These are phyloP conservation scores for Botryotinia globosa DNA, from an alignment of 2,329 filamentous ascomycete species.

Conservation along the genomic window DNA sequence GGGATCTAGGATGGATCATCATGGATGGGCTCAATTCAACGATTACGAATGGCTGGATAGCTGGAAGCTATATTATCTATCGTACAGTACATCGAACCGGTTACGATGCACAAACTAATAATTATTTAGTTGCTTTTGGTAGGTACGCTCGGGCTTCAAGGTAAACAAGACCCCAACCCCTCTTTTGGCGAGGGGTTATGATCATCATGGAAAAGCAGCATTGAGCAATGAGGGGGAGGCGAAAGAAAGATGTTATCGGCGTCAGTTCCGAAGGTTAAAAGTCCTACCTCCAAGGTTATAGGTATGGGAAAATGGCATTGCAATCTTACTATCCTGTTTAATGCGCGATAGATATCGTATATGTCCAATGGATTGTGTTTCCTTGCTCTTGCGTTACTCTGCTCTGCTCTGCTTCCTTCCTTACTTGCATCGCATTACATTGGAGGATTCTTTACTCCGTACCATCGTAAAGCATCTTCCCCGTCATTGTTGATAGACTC, in stretches of 20 bases:
- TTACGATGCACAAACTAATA: not conserved
- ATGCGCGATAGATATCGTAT: not conserved
- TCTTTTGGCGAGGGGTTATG: constrained; percentile 1
- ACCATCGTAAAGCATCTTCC: not conserved
- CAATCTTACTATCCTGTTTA: not conserved
- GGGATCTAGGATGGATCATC: not conserved
- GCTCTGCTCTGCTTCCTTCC: not conserved
- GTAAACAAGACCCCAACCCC: constrained; percentile 1
- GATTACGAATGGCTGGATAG: not conserved
- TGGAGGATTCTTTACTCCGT: not conserved
- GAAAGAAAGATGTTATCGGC: not conserved
- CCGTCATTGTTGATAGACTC: constrained; percentile 3
- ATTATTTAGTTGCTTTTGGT: not conserved
- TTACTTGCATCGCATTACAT: constrained; percentile 3
- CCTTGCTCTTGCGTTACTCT: not conserved
- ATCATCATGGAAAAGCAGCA: constrained; percentile 3
- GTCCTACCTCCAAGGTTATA: not conserved
- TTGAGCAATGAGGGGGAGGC: constrained; percentile 14
- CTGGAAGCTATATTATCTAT: constrained; percentile 3
- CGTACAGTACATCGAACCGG: not conserved
- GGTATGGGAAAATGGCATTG: not conserved
- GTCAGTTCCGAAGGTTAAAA: not conserved
- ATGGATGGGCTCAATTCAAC: not conserved
- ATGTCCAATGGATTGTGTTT: not conserved
- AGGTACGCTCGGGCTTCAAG: not conserved